Evolutionary conservation across 2,329 filamentous ascomycete species (phyloP), one percentile per base, ranked within the genome.

Genomic region (Cephalotrichum gorgonifer): DNA sequence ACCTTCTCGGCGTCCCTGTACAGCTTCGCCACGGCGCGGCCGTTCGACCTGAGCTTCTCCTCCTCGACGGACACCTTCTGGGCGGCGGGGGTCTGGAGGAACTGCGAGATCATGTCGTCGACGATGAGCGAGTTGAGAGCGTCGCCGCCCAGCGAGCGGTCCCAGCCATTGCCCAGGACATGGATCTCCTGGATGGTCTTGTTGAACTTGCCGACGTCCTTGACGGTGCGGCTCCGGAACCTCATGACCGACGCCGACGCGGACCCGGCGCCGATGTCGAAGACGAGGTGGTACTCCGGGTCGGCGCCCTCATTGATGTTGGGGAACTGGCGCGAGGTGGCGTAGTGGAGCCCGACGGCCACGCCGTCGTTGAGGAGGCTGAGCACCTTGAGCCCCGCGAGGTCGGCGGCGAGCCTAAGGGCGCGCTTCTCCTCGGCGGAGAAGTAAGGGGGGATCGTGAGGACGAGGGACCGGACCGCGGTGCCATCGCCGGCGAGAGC

Each of bases 121-220:
- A 95, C 76, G 56, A 98, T 88, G 52, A 95, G 72, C 51, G 85
- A 79, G 65, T 96, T 98, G 53, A 98, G 75, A 30, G 84, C 75
- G 62, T 98, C 91, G 49, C 93, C 93, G 51, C 93, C 93, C 17
- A 98, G 81, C 3, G 85, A 86, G 59, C 81, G 80, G 61, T 98
- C 93, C 86, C 88, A 98, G 52, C 88, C 88, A 56, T 78, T 78
- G 51, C 91, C 90, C 42, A 96, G 58, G 33, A 95, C 87, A 53
- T 88, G 81, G n/a, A 97, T 85, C 64, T 98, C 93, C 63, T 97
- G 93, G 28, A 98, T 71, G 1, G 89, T 96, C 78, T 97, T 97
- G 75, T 96, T 97, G 72, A 80, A 91, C 64, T 86, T 89, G 55
- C 89, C 90, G 49, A 91, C 70, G 58, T 96, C 91, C 74, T 97